A percentile compares a stretch with the other conserved stretches of the same genome.
Conservation (phyloP, 805 yeast species). For the Sungouiozyma intestinalis region DNA sequence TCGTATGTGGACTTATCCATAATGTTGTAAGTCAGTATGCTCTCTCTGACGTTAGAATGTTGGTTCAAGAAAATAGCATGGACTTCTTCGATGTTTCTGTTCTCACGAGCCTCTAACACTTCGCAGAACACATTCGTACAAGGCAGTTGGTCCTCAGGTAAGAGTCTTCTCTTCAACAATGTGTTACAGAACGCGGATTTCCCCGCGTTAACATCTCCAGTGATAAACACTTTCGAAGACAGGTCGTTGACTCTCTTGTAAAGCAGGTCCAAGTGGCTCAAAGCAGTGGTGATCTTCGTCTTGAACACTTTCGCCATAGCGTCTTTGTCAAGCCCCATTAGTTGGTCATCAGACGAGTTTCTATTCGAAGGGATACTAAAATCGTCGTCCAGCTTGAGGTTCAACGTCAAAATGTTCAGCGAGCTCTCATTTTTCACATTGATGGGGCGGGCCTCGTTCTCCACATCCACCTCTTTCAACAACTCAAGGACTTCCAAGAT, state of each 20-base stretch:
- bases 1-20: conserved; percentile 59
- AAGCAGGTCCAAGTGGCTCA: conserved; percentile 58
- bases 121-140: conserved; percentile 95
- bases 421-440: conserved; percentile 38
- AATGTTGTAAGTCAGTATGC: conserved; percentile 25
- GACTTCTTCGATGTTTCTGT: conserved; percentile 73
- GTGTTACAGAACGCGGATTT: conserved; percentile 95
- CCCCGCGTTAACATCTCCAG: conserved; percentile 96
- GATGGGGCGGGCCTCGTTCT: conserved; percentile 51
- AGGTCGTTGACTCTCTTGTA: conserved; percentile 84
- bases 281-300: conserved; percentile 52
- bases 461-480: conserved; percentile 40
- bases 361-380: conserved; percentile 3
- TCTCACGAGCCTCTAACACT: conserved; percentile 73
- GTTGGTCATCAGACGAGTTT: background rate
- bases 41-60: conserved; percentile 15
- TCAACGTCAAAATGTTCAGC: conserved; percentile 18
- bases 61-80: conserved; percentile 70
- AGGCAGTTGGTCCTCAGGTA: conserved; percentile 97
- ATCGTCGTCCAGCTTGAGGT: conserved; percentile 20
- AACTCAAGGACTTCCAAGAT: conserved; percentile 44
- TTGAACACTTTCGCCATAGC: conserved; percentile 63
- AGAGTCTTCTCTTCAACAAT: conserved; percentile 56
- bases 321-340: conserved; percentile 47
- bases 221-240: conserved; percentile 85